A percentile compares a stretch with the other conserved stretches of the same genome.
Conservation (phyloP, 202 grass and related monocot genomes). For the Cymbopogon flexuosus region DNA sequence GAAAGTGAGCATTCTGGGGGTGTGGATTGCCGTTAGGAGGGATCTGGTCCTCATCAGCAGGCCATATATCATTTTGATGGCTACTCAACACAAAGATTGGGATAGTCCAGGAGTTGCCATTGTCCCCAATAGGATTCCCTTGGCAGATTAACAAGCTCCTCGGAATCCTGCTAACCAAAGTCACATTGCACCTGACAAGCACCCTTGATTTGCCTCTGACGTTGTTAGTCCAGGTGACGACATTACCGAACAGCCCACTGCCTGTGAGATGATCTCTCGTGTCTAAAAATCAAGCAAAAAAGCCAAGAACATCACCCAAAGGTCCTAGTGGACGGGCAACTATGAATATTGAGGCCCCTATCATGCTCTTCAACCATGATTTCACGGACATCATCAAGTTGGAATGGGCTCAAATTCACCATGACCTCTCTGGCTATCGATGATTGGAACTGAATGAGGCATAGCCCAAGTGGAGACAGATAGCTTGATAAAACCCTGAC, state of each 20-base stretch:
- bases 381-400: fast-evolving
- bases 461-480: neutral
- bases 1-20: neutral
- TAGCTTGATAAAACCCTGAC: neutral
- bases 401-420: neutral
- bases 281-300: neutral
- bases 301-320: neutral
- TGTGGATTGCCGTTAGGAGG: neutral
- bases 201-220: fast-evolving
- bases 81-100: neutral
- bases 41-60: neutral
- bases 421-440: neutral
- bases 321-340: neutral
- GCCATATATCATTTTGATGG: fast-evolving
- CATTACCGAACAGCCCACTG: neutral
- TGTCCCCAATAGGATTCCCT: fast-evolving
- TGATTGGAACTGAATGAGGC: fast-evolving
- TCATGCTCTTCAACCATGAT: neutral
- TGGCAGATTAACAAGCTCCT: neutral
- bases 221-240: neutral
- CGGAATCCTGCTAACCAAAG: neutral
- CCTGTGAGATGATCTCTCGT: fast-evolving
- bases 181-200: neutral
- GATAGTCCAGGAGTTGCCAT: neutral
- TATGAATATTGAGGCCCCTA: neutral